These are phyloP conservation scores for Zymoseptoria ardabiliae DNA, from an alignment of 2,329 filamentous ascomycete genomes.

Conservation along the genomic window DNA sequence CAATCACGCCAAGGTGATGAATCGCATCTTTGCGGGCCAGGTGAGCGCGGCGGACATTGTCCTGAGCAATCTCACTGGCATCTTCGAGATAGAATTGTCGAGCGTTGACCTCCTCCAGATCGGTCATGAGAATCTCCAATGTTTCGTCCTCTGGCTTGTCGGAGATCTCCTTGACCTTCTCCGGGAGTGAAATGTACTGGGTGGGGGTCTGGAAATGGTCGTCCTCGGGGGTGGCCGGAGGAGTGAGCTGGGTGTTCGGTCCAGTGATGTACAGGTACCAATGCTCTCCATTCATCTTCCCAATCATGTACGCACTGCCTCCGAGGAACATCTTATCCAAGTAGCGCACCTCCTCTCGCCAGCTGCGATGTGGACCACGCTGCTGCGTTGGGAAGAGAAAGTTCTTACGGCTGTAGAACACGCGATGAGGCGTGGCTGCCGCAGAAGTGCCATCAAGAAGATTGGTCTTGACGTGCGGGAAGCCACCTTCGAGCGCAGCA, in stretches of 20 bases:
- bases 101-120: constrained; percentile 58
- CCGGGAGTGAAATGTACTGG: constrained; percentile 51
- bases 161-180: constrained; percentile 39
- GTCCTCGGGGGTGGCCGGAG: constrained; percentile 64
- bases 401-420: constrained; percentile 99
- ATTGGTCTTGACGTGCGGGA: constrained; percentile 67
- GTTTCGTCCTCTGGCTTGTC: constrained; percentile 59
- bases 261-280: constrained; percentile 98
- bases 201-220: constrained; percentile 51
- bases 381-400: constrained; percentile 94
- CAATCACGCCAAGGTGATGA: constrained; percentile 53
- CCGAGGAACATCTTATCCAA: constrained; percentile 86
- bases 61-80: constrained; percentile 85
- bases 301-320: constrained; percentile 98
- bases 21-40: constrained; percentile 55
- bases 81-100: constrained; percentile 65
- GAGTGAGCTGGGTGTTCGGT: constrained; percentile 70
- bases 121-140: constrained; percentile 61
- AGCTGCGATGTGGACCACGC: constrained; percentile 89
- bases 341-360: constrained; percentile 90
- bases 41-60: constrained; percentile 61
- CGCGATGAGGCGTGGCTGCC: constrained; percentile 82
- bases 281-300: constrained; percentile 99
- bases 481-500: constrained; percentile 79
- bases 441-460: constrained; percentile 60